Percentiles rank a stretch among this genome's conserved stretches.
These are phyloP conservation scores for Penicillium sp. DNA, from an alignment of 2,329 filamentous ascomycete genomes.

Conservation along the genomic window DNA sequence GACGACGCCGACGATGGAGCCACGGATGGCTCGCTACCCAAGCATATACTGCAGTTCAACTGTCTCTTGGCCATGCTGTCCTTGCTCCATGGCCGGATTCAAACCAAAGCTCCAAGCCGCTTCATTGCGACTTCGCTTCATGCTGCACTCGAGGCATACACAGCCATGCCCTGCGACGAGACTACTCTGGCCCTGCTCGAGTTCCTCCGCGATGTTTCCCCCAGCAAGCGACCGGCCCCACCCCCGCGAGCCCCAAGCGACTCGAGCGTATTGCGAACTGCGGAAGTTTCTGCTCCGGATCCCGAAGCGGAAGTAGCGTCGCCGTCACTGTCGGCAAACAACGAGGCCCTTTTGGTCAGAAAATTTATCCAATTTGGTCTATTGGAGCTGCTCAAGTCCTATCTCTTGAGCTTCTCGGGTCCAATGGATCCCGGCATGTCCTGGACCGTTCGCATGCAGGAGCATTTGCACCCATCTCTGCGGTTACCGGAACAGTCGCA, in stretches of 20 bases:
- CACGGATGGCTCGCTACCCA: conserved; percentile 13
- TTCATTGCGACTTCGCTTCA: conserved; percentile 65
- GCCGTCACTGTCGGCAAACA: conserved; percentile 37
- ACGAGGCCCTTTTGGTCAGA: conserved; percentile 53
- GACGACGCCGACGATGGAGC: too few relatives aligned
- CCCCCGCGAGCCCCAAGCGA: conserved; percentile 58
- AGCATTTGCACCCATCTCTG: conserved; percentile 55
- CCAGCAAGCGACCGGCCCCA: conserved; percentile 57
- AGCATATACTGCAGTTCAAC: conserved; percentile 21
- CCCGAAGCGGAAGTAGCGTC: conserved; percentile 54
- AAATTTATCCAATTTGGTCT: conserved; percentile 62
- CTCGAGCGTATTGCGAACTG: conserved; percentile 38
- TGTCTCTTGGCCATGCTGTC: conserved; percentile 50
- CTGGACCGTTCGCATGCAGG: conserved; percentile 53
- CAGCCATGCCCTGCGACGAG: conserved; percentile 55
- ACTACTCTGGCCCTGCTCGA: conserved; percentile 58
- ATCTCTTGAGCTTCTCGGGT: conserved; percentile 46
- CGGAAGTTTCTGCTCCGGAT: conserved; percentile 49
- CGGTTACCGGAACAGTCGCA: conserved; percentile 52
- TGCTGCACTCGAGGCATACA: conserved; percentile 59
- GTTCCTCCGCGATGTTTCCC: conserved; percentile 57
- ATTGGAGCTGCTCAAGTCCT: conserved; percentile 61
- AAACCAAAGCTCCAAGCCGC: conserved; percentile 62
- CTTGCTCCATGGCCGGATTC: conserved; percentile 59
- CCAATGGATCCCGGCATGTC: conserved; percentile 42